Conservation (phyloP, 2,329 filamentous ascomycete genomes). For the Apiospora pterosperma region DNA sequence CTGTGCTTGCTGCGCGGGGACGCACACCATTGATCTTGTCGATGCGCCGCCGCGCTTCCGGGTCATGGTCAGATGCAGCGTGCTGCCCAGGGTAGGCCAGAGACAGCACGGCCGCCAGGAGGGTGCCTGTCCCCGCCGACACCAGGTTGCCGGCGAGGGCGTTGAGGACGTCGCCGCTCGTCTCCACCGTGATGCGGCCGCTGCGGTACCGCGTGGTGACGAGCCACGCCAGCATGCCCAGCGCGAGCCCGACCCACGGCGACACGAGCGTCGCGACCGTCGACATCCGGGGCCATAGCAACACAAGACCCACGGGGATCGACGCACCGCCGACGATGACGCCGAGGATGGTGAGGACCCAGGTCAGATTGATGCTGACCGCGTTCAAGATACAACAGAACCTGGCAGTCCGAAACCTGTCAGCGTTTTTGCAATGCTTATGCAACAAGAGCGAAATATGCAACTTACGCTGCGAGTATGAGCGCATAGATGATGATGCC, state of each 20-base stretch:
- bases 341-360: constrained; percentile 36
- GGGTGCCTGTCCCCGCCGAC: constrained; percentile 29
- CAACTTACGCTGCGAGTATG: constrained; percentile 23
- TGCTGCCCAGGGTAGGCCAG: constrained; percentile 29
- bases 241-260: constrained; percentile 30
- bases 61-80: constrained; percentile 14
- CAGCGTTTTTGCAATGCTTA: background rate
- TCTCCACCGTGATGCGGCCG: constrained; percentile 31
- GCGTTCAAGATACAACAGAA: constrained; percentile 34
- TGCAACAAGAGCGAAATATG: background rate
- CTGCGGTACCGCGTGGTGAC: constrained; percentile 30
- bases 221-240: constrained; percentile 34
- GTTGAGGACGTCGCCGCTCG: constrained; percentile 33
- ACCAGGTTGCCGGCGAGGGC: constrained; percentile 35
- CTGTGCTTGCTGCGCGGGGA: constrained; percentile 12
- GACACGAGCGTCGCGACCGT: constrained; percentile 31
- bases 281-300: constrained; percentile 36
- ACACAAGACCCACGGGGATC: constrained; percentile 31
- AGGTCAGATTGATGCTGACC: constrained; percentile 32
- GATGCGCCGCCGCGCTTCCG: constrained; percentile 18
- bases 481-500: constrained; percentile 31
- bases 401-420: background rate
- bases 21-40: constrained; percentile 28
- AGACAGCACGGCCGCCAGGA: constrained; percentile 30
- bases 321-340: constrained; percentile 36